These are phyloP conservation scores for Pichia norvegensis DNA, from an alignment of 1,139 yeast species.

Conservation along the genomic window DNA sequence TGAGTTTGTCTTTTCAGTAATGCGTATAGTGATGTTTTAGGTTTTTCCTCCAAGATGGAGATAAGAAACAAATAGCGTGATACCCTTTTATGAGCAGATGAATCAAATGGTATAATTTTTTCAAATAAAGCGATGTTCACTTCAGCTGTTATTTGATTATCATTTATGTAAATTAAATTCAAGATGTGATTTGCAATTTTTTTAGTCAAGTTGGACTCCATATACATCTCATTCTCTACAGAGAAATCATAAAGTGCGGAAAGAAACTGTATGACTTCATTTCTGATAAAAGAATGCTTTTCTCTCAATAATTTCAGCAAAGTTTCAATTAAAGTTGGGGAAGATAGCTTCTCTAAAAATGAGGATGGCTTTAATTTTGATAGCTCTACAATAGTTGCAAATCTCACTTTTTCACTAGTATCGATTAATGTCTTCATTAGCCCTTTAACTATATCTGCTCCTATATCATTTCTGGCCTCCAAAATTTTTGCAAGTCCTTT, in stretches of 20 bases:
- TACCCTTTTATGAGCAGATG: conserved; percentile 38
- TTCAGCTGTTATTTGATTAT: conserved; percentile 54
- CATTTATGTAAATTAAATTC: conserved; percentile 69
- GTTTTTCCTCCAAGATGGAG: conserved; percentile 45
- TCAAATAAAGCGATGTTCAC: conserved; percentile 61
- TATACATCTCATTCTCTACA: conserved; percentile 23
- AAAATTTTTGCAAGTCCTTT: conserved; percentile 44
- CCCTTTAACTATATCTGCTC: conserved; percentile 48
- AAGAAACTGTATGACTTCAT: conserved; percentile 47
- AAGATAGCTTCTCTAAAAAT: conserved; percentile 35
- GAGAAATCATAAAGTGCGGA: conserved; percentile 43
- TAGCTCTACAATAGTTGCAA: conserved; percentile 42
- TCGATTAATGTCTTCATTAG: conserved; percentile 66
- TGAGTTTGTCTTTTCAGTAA: conserved; percentile 63
- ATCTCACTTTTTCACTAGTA: conserved; percentile 66
- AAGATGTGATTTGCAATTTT: conserved; percentile 63
- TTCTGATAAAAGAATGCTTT: conserved; percentile 58
- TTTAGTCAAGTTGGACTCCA: conserved; percentile 31
- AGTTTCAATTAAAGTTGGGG: conserved; percentile 42
- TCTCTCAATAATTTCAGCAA: conserved; percentile 64
- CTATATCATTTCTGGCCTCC: conserved; percentile 41
- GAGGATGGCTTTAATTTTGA: conserved; percentile 14
- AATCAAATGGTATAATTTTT: conserved; percentile 48
- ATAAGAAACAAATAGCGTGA: conserved; percentile 45
- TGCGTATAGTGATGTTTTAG: conserved; percentile 60